Base-by-base conservation (phyloP, 2,329 filamentous ascomycete genomes). In the Trichoderma sp. region DNA sequence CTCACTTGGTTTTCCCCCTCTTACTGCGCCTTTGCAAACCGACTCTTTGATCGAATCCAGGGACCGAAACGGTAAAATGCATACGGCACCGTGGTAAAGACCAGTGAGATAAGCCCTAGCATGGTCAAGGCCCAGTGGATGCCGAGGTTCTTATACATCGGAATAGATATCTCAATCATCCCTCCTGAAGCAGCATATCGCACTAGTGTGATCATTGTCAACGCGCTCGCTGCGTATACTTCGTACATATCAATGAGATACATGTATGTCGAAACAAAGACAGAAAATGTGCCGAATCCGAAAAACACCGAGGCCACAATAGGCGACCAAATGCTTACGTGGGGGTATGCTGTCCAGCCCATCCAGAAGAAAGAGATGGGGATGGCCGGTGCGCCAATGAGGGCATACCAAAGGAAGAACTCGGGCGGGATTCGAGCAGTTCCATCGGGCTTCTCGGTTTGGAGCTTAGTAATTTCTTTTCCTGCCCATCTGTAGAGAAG, bases 1-100 rank as follows among this genome's bases (percentile, higher is more conserved):
- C 10, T 31, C 47, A 5, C 27, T 40, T 40, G 19, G 6, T 21
- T 8, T n/a, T 24, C 10, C 14, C 29, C 19, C 4, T 4, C n/a
- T 29, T 47, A 66, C 5, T 66, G 37, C 3, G 31, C 27, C 40
- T 67, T 49, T 5, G 65, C 67, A 35, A 86, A 86, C 83, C 80
- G 80, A 52, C 80, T 87, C 74, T 75, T 84, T 69, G 80, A 82
- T 62, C 87, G 89, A 76, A 85, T 83, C 53, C 83, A 81, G 79
- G 87, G 69, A 0, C 80, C 80, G 59, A 74, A 73, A 21, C 68
- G 74, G 70, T 75, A 79, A 56, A 81, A 79, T 11, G 84, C 62
- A 74, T 78, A 73, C 0, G 80, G 79, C 5, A 76, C 78, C 0
- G 78, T 77, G 0, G 75, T 71, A 59, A 82, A 63, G 3, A 79